Evolutionary conservation across 495 filamentous ascomycete genomes (phyloP), one percentile per base, ranked within the genome.

Genomic region (Aspergillus indologenus): DNA sequence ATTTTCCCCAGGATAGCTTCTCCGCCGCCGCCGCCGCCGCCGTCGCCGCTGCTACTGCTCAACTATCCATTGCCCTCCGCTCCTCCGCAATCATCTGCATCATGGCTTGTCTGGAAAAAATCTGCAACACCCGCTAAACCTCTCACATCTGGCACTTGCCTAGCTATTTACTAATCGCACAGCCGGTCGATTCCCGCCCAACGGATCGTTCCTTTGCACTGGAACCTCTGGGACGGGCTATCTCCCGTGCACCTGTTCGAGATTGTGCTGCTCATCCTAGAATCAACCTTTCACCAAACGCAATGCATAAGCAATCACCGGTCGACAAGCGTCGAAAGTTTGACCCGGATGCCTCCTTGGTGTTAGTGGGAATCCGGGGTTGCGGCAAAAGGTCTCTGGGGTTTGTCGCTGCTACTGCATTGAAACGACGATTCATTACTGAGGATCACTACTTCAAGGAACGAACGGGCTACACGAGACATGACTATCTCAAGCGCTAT

Each of bases 351-450:
- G 87, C 88, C 3, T 91, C 90, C 1, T 82, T 94, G 57, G 86
- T 92, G 5, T 77, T 94, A 7, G 81, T 92, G 31, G 90, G 90
- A 34, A 85, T 89, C 52, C 85, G 88, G 7, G 89, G 90, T 11
- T 85, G 86, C 42, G 90, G 90, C 18, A 92, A 92, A 72, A 83
- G 88, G 22, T 90, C 87, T 0, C 75, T 94, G 11, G 90, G 87
- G 9, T 88, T 94, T 61, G 87, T 94, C 55, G 89, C 87, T 15
- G 89, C 89, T 6, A 87, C 87, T 1, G 83, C 87, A 59, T 81
- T 90, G 24, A 85, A 85, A 47, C 83, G 89, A 18, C 84, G 86
- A 24, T 84, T 94, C 11, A 84, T 92, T 50, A 91, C 89, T 20
- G 84, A 86, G 62, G 89, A 94, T 65, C 81, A 88, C 65, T 86